Percentiles rank a stretch among this genome's conserved stretches.
phyloP scores from a whole-genome alignment of 176 grass and related monocot species.

The Carex pumila region DNA sequence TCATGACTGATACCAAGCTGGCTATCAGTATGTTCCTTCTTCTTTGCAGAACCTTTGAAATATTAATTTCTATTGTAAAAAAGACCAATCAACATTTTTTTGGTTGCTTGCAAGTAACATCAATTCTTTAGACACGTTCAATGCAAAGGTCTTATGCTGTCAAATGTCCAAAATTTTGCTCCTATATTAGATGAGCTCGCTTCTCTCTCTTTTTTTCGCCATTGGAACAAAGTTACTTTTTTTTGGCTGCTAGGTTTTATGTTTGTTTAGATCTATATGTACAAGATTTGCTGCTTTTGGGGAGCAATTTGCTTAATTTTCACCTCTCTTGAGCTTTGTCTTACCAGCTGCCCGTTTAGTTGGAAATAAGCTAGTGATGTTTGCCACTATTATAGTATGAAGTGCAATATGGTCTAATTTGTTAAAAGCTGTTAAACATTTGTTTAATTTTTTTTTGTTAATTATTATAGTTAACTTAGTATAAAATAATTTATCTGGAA shows the following conservation, averaged over 20 bases:
- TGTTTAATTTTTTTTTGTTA: not conserved
- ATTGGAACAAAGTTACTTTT: no score
- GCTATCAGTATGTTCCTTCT: conserved; percentile 64
- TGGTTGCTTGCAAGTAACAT: not conserved
- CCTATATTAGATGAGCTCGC: not conserved
- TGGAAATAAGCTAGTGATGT: not conserved
- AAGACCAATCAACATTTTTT: conserved; percentile 7
- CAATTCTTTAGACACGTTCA: not conserved
- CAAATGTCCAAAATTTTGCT: not conserved
- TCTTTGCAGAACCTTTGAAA: conserved; percentile 1
- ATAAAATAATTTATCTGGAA: not conserved
- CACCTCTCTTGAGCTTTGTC: not conserved
- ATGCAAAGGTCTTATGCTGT: not conserved
- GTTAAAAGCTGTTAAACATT: not conserved
- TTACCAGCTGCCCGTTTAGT: not conserved
- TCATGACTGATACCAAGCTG: conserved; percentile 83
- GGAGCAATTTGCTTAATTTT: not conserved
- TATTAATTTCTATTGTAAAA: conserved; percentile 14
- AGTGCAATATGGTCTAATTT: not conserved
- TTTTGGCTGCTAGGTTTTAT: no score
- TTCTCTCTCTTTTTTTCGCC: no score
- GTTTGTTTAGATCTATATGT: not conserved
- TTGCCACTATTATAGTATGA: not conserved
- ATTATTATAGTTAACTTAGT: no score
- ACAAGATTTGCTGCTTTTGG: not conserved